Base-by-base conservation (phyloP, 2,329 filamentous ascomycete genomes). In the Diaporthe sp. region DNA sequence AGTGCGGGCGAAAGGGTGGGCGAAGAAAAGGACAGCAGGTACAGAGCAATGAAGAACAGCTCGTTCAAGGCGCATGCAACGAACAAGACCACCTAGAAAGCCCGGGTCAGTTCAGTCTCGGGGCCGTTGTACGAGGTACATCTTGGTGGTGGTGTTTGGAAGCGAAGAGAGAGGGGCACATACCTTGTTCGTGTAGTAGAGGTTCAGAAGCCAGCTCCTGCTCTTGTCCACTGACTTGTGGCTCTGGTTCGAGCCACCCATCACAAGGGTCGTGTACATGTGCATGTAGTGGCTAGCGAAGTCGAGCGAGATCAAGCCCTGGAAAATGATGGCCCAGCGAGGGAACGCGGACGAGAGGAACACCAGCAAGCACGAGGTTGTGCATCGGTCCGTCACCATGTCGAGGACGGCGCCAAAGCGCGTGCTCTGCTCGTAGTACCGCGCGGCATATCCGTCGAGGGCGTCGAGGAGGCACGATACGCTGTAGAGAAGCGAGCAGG, bases 361-460 rank as follows among this genome's bases (percentile, higher is more conserved):
- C 68, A 98, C 96, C 65, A 99, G 91, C 79, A 99, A 86, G 84
- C 97, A 99, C 3, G 96, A 92, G 4, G 97, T 99, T 39, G 96
- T 98, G 88, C 97, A 98, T 75, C 97, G 93, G 85, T 99, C 97
- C 25, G 97, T 99, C 76, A 99, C 96, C 97, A 99, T 99, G 86
- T 99, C 97, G 77, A 99, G 89, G 44, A 99, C 96, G 42, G 96
- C 97, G 77, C 97, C 97, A 83, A 99, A 99, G 77, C 94, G 94
- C 71, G 97, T 98, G 50, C 94, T 96, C 84, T 99, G 97, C 80
- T 97, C 91, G 82, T 90, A 96, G 93, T 90, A 87, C 63, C 94
- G 92, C 73, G 97, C 97, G n/a, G 96, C 96, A 79, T 96, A 93
- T 79, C 97, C 97, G 82, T 99, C 97, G 77, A 98, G 90, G 59